A percentile compares a stretch with the other conserved stretches of the same genome.
These are phyloP conservation scores for Aquilaria malaccensis DNA, from an alignment of 345 rosid genomes.

Conservation along the genomic window DNA sequence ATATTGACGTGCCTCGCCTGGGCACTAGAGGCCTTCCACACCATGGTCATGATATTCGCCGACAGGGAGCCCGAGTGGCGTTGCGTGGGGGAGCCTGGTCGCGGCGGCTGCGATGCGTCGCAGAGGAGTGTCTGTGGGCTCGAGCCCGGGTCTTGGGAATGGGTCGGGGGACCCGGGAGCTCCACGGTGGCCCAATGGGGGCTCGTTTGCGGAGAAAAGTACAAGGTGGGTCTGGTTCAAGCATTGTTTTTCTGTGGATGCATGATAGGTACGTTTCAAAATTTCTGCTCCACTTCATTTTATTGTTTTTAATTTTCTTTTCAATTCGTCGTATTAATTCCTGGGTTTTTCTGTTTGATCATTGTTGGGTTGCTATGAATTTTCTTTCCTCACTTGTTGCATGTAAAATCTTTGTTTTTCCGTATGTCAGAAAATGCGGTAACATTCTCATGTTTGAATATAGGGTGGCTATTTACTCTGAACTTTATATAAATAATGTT, in stretches of 20 bases:
- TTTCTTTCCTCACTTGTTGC: background rate
- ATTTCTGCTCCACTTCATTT: too few species aligned
- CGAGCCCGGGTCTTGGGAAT: constrained; percentile 66
- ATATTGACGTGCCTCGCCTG: constrained; percentile 76
- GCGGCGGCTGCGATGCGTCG: constrained; percentile 33
- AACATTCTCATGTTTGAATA: too few species aligned
- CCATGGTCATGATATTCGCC: constrained; percentile 94
- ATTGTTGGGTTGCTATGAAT: background rate
- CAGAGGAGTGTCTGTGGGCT: constrained; percentile 34
- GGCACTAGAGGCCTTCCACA: constrained; percentile 89
- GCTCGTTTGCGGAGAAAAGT: constrained; percentile 66
- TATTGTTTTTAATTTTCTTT: too few species aligned
- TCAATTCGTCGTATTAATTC: background rate
- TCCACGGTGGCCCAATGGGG: constrained; percentile 93
- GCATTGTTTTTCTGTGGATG: constrained; percentile 83
- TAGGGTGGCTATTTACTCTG: too few species aligned
- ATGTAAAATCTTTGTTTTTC: too few species aligned
- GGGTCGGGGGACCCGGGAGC: constrained; percentile 52
- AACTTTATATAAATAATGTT: too few species aligned
- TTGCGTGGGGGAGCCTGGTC: constrained; percentile 21
- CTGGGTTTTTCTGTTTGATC: background rate
- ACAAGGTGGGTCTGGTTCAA: constrained; percentile 81
- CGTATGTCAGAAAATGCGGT: too few species aligned
- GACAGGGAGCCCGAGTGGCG: constrained; percentile 65
- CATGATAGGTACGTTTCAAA: constrained; percentile 64